Evolutionary conservation across 2,329 filamentous ascomycete genomes (phyloP), one percentile per base, ranked within the genome.

Genomic region (Fonsecaea pedrosoi): DNA sequence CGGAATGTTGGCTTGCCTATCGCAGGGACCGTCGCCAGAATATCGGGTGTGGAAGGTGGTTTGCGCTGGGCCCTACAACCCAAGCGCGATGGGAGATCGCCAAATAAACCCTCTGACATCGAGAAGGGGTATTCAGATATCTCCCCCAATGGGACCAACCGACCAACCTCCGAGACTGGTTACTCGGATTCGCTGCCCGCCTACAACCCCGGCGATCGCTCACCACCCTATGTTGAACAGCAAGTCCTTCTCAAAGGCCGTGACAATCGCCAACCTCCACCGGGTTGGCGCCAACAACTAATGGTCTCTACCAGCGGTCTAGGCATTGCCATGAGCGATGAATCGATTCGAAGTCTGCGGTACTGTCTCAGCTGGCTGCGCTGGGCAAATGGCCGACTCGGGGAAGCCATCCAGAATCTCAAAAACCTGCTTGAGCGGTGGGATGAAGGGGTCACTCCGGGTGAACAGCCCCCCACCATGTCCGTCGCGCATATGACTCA

Each of bases 251-350:
- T 69, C 9, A 56, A 69, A 66, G 59, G 75, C 54, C 74, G 73
- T 30, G 69, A 74, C 32, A 69, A 74, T 3, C 72, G 73, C 34
- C 73, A 75, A 62, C 70, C 77, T 54, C 76, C 78, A 32, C 69
- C 76, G 10, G 84, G 82, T 48, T 96, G 93, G 92, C 92, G 91
- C 68, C 92, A 91, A 10, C 89, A 93, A 13, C 82, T 97, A 18
- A 91, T 97, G 71, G 91, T 96, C 77, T 94, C 92, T 4, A 97
- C 94, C 0, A 96, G 93, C 0, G 94, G 93, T 0, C 85, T 98
- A 0, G 93, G 93, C 70, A 90, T 96, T 15, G 93, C 95, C 0
- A 92, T 99, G 85, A 96, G 91, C 74, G 90, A 96, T 18, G 90
- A 95, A 74, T 96, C 92, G 25, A 81, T 97, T 8, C 87, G 89